phyloP scores from a whole-genome alignment of 208 protist genomes.

The Leishmania braziliensis region DNA sequence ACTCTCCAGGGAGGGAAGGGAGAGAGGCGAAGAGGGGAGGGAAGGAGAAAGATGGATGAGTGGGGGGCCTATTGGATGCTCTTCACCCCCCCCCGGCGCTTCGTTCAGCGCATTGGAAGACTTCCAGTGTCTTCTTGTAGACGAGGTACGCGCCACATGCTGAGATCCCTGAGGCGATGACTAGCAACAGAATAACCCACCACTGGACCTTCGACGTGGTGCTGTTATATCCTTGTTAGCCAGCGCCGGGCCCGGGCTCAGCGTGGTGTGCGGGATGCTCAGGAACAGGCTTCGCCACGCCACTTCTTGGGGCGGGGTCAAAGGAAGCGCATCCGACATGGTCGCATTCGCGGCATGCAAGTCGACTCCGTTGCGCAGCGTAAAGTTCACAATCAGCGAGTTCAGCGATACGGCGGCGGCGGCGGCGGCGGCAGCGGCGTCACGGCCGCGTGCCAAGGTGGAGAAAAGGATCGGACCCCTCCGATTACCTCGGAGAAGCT shows the following conservation, averaged over 20 bases:
- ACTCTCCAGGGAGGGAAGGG: neutral
- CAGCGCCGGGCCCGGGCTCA: conserved; percentile 27
- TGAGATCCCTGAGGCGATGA: conserved; percentile 44
- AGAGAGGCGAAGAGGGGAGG: neutral
- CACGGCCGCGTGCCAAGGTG: neutral
- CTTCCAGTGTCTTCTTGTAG: conserved; percentile 51
- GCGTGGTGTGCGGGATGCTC: conserved; percentile 42
- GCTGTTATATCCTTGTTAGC: conserved; percentile 48
- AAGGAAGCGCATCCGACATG: conserved; percentile 22
- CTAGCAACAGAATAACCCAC: conserved; percentile 50
- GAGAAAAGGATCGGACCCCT: conserved; percentile 38
- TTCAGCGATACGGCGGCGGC: conserved; percentile 14
- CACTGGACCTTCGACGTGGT: conserved; percentile 44
- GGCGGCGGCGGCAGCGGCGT: conserved; percentile 4
- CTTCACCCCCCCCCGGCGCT: conserved; percentile 8
- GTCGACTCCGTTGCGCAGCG: conserved; percentile 55
- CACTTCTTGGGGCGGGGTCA: conserved; percentile 31
- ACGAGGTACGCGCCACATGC: conserved; percentile 42
- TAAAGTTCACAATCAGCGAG: conserved; percentile 56
- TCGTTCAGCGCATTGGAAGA: neutral
- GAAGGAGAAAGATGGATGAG: neutral
- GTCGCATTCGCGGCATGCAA: conserved; percentile 30
- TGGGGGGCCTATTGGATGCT: neutral
- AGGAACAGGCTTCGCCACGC: conserved; percentile 49
- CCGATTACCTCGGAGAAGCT: conserved; percentile 32